phyloP scores from a whole-genome alignment of 192 early-diverging fungal genomes.

The Kickxella alabastrina region DNA sequence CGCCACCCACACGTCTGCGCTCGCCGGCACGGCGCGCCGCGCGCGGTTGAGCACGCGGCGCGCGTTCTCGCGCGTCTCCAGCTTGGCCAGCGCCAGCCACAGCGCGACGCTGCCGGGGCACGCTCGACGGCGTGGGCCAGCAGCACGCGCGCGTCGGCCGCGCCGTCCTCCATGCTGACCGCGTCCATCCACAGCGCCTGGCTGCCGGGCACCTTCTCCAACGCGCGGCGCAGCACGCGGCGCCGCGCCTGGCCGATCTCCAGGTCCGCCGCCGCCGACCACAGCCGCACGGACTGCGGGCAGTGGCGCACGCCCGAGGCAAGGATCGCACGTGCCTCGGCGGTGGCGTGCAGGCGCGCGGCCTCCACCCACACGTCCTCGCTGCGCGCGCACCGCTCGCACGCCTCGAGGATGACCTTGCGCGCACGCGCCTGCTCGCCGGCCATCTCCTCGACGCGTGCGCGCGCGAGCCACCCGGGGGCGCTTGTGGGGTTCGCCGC shows the following conservation, averaged over 20 bases:
- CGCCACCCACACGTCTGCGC: conserved; percentile 93
- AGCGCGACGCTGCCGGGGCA: conserved; percentile 86
- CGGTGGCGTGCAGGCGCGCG: conserved; percentile 77
- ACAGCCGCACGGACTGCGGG: conserved; percentile 90
- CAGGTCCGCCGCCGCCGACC: conserved; percentile 81
- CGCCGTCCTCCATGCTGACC: conserved; percentile 86
- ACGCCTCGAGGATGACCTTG: conserved; percentile 83
- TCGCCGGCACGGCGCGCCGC: conserved; percentile 74
- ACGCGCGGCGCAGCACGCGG: conserved; percentile 79
- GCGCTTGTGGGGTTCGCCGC: conserved; percentile 93
- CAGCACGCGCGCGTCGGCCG: conserved; percentile 85
- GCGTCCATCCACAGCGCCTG: conserved; percentile 91
- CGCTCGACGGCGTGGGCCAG: conserved; percentile 89
- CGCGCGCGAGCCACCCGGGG: conserved; percentile 97
- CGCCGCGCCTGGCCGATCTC: conserved; percentile 60
- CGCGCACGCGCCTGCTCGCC: conserved; percentile 80
- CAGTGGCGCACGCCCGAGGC: conserved; percentile 83
- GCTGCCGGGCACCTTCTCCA: conserved; percentile 92
- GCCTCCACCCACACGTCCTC: conserved; percentile 99
- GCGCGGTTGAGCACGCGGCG: conserved; percentile 89
- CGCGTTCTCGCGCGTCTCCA: conserved; percentile 88
- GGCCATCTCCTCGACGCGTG: conserved; percentile 91
- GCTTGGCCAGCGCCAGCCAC: conserved; percentile 91
- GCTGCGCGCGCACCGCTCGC: conserved; percentile 87
- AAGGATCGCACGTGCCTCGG: conserved; percentile 87